These are phyloP conservation scores for Przewalskia tangutica DNA, from an alignment of 257 asterid species.

Conservation along the genomic window DNA sequence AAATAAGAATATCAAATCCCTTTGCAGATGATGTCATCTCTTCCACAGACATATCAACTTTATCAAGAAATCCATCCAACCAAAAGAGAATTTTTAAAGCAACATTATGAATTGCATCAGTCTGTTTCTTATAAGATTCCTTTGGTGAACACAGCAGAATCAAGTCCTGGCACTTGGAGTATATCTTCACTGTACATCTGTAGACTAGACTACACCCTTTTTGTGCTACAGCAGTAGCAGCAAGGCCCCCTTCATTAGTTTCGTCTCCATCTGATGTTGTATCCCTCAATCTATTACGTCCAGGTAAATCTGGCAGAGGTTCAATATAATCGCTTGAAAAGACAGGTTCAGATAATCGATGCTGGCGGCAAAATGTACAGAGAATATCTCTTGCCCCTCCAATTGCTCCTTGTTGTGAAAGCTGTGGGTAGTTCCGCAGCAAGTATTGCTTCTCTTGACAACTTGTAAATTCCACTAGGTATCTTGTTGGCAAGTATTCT, in stretches of 20 bases:
- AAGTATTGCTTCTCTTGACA: constrained; percentile 75
- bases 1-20: constrained; percentile 43
- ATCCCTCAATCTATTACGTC: constrained; percentile 49
- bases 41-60: constrained; percentile 32
- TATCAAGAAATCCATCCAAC: constrained; percentile 50
- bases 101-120: constrained; percentile 57
- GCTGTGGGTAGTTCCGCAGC: constrained; percentile 66
- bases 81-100: constrained; percentile 65
- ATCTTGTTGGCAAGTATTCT: constrained; percentile 62
- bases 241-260: constrained; percentile 18
- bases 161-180: constrained; percentile 49
- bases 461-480: constrained; percentile 72
- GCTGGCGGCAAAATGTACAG: constrained; percentile 68
- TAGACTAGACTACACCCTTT: constrained; percentile 26
- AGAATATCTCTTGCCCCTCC: constrained; percentile 94
- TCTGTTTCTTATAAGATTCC: constrained; percentile 55
- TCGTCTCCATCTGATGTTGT: constrained; percentile 26
- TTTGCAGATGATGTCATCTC: constrained; percentile 36
- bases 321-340: constrained; percentile 29
- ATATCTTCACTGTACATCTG: constrained; percentile 51
- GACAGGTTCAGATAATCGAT: constrained; percentile 67
- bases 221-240: constrained; percentile 15
- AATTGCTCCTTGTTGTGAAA: constrained; percentile 55
- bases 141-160: constrained; percentile 58
- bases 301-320: constrained; percentile 31